Evolutionary conservation across 331 rosid species (phyloP), one percentile per base, ranked within the genome.

Genomic region (Saraca asoca): DNA sequence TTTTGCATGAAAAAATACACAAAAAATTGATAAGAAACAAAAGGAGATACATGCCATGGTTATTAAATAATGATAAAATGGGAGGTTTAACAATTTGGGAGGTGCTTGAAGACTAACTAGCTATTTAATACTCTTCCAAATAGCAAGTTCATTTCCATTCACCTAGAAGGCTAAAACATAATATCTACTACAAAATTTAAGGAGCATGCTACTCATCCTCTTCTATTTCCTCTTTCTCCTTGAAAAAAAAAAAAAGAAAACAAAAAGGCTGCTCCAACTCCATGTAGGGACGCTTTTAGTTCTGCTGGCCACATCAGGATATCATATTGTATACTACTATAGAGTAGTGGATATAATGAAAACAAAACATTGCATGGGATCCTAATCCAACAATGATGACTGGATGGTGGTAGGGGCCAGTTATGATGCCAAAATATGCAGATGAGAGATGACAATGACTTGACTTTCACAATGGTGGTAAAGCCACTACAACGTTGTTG

Each of bases 341-440:
- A 52, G 35, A 16, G 13, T 3, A 63, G 12, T 54, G 24, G 49
- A 8, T 16, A 20, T 41, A 38, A 61, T 48, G 3, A 39, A 66
- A 43, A 44, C 45, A 24, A 15, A 66, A 35, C 12, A 66, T 24
- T 62, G 75, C 72, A 78, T 64, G 71, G 13, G 46, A 52, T 16
- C 62, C 49, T 4, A 71, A 14, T 58, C 42, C 12, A 45, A 34
- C 66, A 51, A 57, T 63, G 24, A 38, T 39, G 39, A 50, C 38
- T 66, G 51, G 71, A 34, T 39, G 12, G 31, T 54, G 42, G 19
- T 5, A 63, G 29, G 38, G 35, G 12, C 51, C 1, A 17, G 31
- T 70, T 58, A 68, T 18, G 66, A 37, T 12, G 42, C 48, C 42
- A n/a, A 44, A 20, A 62, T 24, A 39, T 39, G 43, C 43, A 39